Base-by-base conservation (phyloP, 306 rosid species). In the Malus asiatica region DNA sequence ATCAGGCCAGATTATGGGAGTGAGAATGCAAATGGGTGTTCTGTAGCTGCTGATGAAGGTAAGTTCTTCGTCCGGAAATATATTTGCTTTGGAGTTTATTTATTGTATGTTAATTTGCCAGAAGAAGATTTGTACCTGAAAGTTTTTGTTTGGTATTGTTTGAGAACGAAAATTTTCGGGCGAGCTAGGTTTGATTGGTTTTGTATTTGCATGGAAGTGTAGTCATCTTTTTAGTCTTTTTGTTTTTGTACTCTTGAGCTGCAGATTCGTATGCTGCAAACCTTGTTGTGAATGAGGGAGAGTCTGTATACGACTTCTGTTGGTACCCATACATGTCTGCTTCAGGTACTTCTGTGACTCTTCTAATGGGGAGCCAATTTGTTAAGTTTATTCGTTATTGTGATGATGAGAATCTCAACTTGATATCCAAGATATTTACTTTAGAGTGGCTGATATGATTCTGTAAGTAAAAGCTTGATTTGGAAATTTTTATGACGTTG, bases 241-340 rank as follows among this genome's bases (percentile, higher is more conserved):
- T 33, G 20, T 18, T 22, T 58, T 12, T 62, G 35, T 46, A 30
- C 66, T 78, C 64, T 74, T 11, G 19, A 23, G 40, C 25, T 86
- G 86, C 87, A 92, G 97, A 95, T 84, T 92, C 98, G 14, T 92
- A 80, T 64, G 82, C 80, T 32, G 93, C 97, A 20, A 86, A 76
- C 76, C 70, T 86, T 70, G 90, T 90, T 79, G 84, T 95, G 81
- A 81, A 66, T 23, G 97, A 87, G 88, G 97, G 96, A 78, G 98
- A 95, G 82, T 83, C 98, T 32, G 84, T 92, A 27, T 94, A 95
- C 67, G 98, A 95, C 81, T 95, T 83, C 76, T 90, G 97, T 83
- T 95, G 98, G 98, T 95, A 95, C 73, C 98, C 98, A 23, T 95
- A 88, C 86, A 95, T 95, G 98, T 89, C 97, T 80, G 88, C 92